Percentiles rank a stretch among this genome's conserved stretches.
phyloP scores from a whole-genome alignment of 2,329 filamentous ascomycete species.

The Knoxdaviesia proteae region DNA sequence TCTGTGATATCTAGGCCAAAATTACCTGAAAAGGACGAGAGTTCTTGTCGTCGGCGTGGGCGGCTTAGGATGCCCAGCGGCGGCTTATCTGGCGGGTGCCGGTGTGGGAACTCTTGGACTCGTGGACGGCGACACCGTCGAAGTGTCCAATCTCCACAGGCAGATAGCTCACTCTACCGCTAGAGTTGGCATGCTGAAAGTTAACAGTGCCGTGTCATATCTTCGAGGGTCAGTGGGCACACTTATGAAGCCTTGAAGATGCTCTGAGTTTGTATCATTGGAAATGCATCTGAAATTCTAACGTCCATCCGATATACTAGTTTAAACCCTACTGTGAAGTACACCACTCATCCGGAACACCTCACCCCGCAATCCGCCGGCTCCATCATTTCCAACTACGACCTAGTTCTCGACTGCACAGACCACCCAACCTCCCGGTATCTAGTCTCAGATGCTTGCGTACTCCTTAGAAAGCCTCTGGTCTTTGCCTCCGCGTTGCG shows the following conservation, averaged over 20 bases:
- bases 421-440: slow-evolving; percentile 86
- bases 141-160: slow-evolving; percentile 77
- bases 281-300: too few species aligned
- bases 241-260: too few species aligned
- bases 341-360: slow-evolving; percentile 39
- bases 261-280: too few species aligned
- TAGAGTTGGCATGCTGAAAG: slow-evolving; percentile 57
- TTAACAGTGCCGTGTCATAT: slow-evolving; percentile 50
- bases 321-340: slow-evolving; percentile 52
- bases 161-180: slow-evolving; percentile 63
- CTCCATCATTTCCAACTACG: slow-evolving; percentile 47
- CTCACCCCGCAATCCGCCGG: slow-evolving; percentile 50
- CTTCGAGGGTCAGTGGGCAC: slow-evolving; percentile 25
- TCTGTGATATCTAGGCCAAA: slow-evolving; percentile 36
- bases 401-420: slow-evolving; percentile 82
- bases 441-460: slow-evolving; percentile 75
- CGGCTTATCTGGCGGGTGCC: slow-evolving; percentile 78
- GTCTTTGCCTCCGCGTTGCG: slow-evolving; percentile 79
- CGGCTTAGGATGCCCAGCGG: slow-evolving; percentile 78
- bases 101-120: slow-evolving; percentile 70
- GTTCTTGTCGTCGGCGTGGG: slow-evolving; percentile 75
- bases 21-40: slow-evolving; percentile 45
- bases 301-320: slow-evolving; percentile 15
- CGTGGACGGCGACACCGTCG: slow-evolving; percentile 73
- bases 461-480: slow-evolving; percentile 57